Percentiles rank a stretch among this genome's conserved stretches.
phyloP scores from a whole-genome alignment of 2,329 filamentous ascomycete genomes.

The Trichoderma endophyticum region DNA sequence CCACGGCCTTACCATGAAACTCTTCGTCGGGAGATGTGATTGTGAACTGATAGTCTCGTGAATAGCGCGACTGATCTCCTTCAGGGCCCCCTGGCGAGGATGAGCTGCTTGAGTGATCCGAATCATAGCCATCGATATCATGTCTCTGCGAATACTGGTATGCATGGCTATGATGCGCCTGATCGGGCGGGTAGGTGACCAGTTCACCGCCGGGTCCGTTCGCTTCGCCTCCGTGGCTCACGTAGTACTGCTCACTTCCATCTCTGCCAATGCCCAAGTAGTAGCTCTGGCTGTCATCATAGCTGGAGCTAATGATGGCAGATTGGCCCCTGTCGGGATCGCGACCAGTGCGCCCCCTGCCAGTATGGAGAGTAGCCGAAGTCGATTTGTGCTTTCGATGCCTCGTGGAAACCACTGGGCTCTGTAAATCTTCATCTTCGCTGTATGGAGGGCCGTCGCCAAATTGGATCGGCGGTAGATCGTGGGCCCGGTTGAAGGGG shows the following conservation, averaged over 20 bases:
- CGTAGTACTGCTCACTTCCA: constrained; percentile 71
- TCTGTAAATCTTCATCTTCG: constrained; percentile 92
- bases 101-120: constrained; percentile 56
- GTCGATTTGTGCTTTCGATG: constrained; percentile 83
- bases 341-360: constrained; percentile 45
- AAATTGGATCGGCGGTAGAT: constrained; percentile 78
- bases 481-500: constrained; percentile 60
- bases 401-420: constrained; percentile 79
- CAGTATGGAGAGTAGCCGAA: constrained; percentile 45
- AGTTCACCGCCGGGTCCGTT: constrained; percentile 77
- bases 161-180: constrained; percentile 55
- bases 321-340: constrained; percentile 40
- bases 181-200: constrained; percentile 70
- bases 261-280: constrained; percentile 66
- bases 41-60: constrained; percentile 89
- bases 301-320: constrained; percentile 47
- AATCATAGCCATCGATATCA: constrained; percentile 54
- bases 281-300: constrained; percentile 58
- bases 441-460: constrained; percentile 89
- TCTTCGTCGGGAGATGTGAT: constrained; percentile 95
- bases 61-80: constrained; percentile 76
- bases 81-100: constrained; percentile 58
- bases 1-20: constrained; percentile 95
- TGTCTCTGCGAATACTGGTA: constrained; percentile 41
- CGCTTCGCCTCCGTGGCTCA: constrained; percentile 64